These are phyloP conservation scores for Porodaedalea pini DNA, from an alignment of 1,284 basidiomycete species.

Conservation along the genomic window DNA sequence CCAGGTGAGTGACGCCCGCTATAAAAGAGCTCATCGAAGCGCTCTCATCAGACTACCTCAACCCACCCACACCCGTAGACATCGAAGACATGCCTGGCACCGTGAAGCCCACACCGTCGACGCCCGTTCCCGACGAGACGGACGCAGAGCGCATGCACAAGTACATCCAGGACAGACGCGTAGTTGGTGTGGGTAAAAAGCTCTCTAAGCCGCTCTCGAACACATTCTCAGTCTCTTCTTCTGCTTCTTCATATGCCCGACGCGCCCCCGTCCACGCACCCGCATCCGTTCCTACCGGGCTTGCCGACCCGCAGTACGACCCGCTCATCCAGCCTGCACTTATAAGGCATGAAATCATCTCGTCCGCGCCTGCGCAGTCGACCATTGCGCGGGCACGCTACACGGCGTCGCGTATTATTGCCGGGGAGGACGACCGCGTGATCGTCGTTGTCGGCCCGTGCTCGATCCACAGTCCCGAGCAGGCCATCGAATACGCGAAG, in stretches of 20 bases:
- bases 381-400: slow-evolving; percentile 81
- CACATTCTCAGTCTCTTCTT: slow-evolving; percentile 12
- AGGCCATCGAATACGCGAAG: slow-evolving; percentile 88
- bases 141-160: slow-evolving; percentile 58
- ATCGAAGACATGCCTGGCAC: slow-evolving; percentile 13
- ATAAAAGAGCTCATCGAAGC: not conserved
- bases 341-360: slow-evolving; percentile 79
- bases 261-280: not conserved
- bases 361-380: slow-evolving; percentile 51
- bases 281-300: slow-evolving; percentile 8
- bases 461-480: slow-evolving; percentile 88
- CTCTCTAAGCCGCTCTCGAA: slow-evolving; percentile 17
- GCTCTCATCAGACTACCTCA: not conserved
- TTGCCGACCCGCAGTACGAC: slow-evolving; percentile 64
- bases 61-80: not conserved
- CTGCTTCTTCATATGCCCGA: slow-evolving; percentile 3
- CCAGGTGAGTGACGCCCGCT: not conserved
- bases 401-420: slow-evolving; percentile 72
- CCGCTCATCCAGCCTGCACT: slow-evolving; percentile 89
- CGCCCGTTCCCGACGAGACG: slow-evolving; percentile 38
- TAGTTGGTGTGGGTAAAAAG: slow-evolving; percentile 58
- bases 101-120: slow-evolving; percentile 1
- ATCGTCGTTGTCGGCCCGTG: slow-evolving; percentile 94
- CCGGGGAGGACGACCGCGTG: slow-evolving; percentile 80
- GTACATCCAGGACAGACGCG: slow-evolving; percentile 68